Evolutionary conservation across 2,329 filamentous ascomycete genomes (phyloP), one percentile per base, ranked within the genome.

Genomic region (Fusarium miscanthi): DNA sequence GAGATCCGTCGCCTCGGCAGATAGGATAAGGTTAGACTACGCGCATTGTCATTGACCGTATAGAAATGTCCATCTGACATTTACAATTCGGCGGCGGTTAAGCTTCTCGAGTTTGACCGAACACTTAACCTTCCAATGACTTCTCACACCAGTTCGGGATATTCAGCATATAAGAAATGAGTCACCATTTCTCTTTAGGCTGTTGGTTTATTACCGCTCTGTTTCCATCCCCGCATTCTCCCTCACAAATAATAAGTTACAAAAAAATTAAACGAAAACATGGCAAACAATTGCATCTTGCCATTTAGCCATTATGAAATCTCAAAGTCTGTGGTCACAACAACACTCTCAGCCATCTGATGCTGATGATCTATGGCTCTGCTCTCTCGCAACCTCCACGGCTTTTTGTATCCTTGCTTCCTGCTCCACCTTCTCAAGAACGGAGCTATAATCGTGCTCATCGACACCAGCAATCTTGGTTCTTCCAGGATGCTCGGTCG

Each of bases 401-500:
- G 49, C 10, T 5, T 53, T 0, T 11, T 30, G 2, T 17, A 13
- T 0, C 35, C 14, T 1, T 8, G 9, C 19, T 27, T 53, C 35
- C 35, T 30, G 23, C 35, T 30, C 49, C 1, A 30, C 0, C 23
- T n/a, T 9, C 13, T 38, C 9, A 53, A 21, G 9, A 53, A 5
- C 0, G 17, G n/a, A 1, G 13, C 9, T 1, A 13, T 5, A 2
- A 53, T 53, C 9, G 2, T 53, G 3, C 51, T 53, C 14, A n/a
- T 14, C 0, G 35, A 53, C 0, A 23, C 19, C 3, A 40, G 6
- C 8, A 53, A 17, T 17, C n/a, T 5, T 0, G 49, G 19, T 5
- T 53, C 35, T 0, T 53, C 10, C 10, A 17, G 49, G 0, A 9
- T 5, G 0, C 4, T 9, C 0, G 35, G 49, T 6, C 23, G 19